Conservation (phyloP, 805 yeast genomes). For the Geotrichum ghanense region DNA sequence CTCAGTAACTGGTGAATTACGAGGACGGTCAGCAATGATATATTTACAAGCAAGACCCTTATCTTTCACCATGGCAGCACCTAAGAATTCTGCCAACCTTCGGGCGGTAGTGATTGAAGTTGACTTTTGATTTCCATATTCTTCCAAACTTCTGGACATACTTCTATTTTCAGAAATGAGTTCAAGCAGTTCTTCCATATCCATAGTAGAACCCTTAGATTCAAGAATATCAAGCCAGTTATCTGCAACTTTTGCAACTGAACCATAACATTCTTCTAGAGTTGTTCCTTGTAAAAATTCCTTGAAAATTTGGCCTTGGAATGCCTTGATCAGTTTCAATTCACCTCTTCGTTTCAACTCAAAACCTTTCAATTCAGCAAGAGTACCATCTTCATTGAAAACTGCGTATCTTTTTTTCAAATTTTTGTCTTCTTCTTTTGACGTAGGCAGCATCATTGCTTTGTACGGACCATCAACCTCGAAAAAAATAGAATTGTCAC, state of each 20-base stretch:
- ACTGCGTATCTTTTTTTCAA: conserved; percentile 95
- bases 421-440: conserved; percentile 91
- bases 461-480: conserved; percentile 98
- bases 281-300: conserved; percentile 78
- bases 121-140: conserved; percentile 83
- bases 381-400: conserved; percentile 83
- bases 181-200: conserved; percentile 88
- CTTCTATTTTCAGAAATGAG: conserved; percentile 92
- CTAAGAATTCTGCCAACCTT: conserved; percentile 87
- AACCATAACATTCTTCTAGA: conserved; percentile 67
- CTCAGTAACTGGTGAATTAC: conserved; percentile 84
- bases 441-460: conserved; percentile 95
- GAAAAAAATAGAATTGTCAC: conserved; percentile 91
- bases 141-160: conserved; percentile 85
- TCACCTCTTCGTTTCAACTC: conserved; percentile 97
- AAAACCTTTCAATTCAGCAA: conserved; percentile 94
- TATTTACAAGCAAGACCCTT: conserved; percentile 93
- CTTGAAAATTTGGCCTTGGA: conserved; percentile 89
- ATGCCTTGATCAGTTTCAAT: conserved; percentile 80
- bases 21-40: conserved; percentile 75
- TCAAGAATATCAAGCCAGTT: conserved; percentile 93
- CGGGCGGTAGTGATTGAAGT: conserved; percentile 93
- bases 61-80: conserved; percentile 93
- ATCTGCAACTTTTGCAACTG: conserved; percentile 88
- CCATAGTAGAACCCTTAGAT: conserved; percentile 72